These are phyloP conservation scores for Berberis thunbergii DNA, from an alignment of 164 flowering plant genomes.

Conservation along the genomic window DNA sequence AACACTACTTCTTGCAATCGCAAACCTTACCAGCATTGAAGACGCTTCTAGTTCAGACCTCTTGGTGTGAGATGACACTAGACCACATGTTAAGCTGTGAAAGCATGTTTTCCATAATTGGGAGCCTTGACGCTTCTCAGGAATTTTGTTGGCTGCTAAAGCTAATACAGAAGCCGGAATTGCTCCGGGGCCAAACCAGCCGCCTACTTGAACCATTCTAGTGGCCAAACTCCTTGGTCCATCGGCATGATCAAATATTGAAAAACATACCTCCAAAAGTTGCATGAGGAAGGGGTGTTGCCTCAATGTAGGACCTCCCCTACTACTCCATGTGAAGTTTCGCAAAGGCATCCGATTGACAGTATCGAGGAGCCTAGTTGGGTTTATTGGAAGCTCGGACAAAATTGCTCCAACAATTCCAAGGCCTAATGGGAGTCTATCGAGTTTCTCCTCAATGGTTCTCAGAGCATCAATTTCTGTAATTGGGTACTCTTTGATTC, in stretches of 20 bases:
- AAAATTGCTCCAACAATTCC: conserved; percentile 75
- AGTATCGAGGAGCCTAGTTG: conserved; percentile 70
- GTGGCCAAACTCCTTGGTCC: conserved; percentile 82
- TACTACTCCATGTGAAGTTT: conserved; percentile 49
- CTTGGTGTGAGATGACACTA: conserved; percentile 40
- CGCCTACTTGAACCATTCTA: conserved; percentile 78
- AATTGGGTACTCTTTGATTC: conserved; percentile 49
- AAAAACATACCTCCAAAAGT: conserved; percentile 87
- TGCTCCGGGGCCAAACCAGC: conserved; percentile 86
- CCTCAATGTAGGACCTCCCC: conserved; percentile 39
- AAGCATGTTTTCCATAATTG: conserved; percentile 45
- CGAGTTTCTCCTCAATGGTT: conserved; percentile 75
- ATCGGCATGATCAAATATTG: conserved; percentile 93
- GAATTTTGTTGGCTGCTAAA: conserved; percentile 59
- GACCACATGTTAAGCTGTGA: conserved; percentile 55
- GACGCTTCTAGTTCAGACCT: conserved; percentile 77
- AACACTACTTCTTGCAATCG: conserved; percentile 57
- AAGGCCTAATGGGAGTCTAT: conserved; percentile 73
- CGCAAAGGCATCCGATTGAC: conserved; percentile 73
- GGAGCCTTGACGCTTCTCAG: conserved; percentile 35
- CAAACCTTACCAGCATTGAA: conserved; percentile 71
- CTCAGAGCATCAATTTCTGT: conserved; percentile 68
- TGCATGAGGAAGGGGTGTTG: conserved; percentile 63
- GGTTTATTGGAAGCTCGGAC: conserved; percentile 84
- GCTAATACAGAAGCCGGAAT: conserved; percentile 56